Evolutionary conservation across 805 yeast species (phyloP).

Genomic region (Candida adriatica): DNA sequence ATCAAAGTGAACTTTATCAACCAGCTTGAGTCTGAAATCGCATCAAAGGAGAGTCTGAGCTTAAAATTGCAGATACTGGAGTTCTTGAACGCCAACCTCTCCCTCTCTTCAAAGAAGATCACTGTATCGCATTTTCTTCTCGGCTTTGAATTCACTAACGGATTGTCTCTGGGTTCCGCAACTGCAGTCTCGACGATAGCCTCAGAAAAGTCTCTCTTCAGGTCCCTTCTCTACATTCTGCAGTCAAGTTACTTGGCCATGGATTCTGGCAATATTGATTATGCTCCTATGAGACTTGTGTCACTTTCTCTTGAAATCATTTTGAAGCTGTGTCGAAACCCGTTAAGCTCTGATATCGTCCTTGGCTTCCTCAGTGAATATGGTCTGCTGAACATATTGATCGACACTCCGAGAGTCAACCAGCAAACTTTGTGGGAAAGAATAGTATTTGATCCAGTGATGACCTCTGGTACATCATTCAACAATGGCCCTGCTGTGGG

Average conservation of each 20-base stretch:
- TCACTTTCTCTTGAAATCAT: conserved; percentile 55
- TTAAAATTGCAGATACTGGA: conserved; percentile 54
- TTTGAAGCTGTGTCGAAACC: conserved; percentile 51
- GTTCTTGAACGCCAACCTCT: conserved; percentile 46
- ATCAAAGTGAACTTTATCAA: conserved; percentile 67
- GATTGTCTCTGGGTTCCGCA: conserved; percentile 42
- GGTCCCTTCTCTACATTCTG: conserved; percentile 44
- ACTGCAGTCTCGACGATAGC: conserved; percentile 42
- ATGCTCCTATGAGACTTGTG: conserved; percentile 52
- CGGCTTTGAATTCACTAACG: conserved; percentile 57
- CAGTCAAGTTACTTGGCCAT: conserved; percentile 39
- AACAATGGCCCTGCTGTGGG: conserved; percentile 33
- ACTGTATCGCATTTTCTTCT: conserved; percentile 68
- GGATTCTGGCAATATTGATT: conserved; percentile 35
- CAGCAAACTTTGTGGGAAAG: conserved; percentile 50
- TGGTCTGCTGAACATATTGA: conserved; percentile 43
- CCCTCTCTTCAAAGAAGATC: conserved; percentile 33
- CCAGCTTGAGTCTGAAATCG: conserved; percentile 48
- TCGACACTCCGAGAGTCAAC: conserved; percentile 47
- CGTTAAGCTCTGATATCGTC: conserved; percentile 44
- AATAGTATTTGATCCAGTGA: conserved; percentile 35
- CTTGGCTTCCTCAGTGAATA: conserved; percentile 46
- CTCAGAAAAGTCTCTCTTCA: conserved; percentile 50
- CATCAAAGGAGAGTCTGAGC: conserved; percentile 32
- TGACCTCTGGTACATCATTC: conserved; percentile 25